phyloP scores from a whole-genome alignment of 2,329 filamentous ascomycete species.

The Ceratocystis lukuohia region DNA sequence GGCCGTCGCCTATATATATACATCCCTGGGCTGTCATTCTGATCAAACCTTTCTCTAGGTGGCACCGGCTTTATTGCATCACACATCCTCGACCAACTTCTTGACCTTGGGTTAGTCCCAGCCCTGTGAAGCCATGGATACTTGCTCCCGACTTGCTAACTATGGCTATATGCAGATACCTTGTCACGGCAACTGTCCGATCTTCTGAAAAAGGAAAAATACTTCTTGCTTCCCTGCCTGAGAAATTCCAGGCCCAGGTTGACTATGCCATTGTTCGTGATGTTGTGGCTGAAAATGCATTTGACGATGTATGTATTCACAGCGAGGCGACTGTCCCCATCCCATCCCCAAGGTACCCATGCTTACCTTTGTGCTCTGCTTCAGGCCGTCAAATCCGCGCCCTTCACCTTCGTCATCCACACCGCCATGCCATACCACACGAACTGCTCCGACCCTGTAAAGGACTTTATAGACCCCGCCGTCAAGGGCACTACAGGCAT shows the following conservation, averaged over 20 bases:
- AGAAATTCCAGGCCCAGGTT: constrained; percentile 22
- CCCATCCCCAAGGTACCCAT: constrained; percentile 23
- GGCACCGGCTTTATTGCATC: constrained; percentile 43
- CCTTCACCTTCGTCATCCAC: constrained; percentile 61
- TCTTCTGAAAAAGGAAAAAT: constrained; percentile 33
- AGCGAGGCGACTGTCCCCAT: constrained; percentile 25
- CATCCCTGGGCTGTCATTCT: not conserved
- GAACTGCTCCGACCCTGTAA: constrained; percentile 39
- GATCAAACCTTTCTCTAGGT: constrained; percentile 26
- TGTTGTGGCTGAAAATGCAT: constrained; percentile 55
- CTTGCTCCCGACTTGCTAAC: not conserved
- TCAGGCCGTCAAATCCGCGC: constrained; percentile 23
- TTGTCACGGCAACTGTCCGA: constrained; percentile 14
- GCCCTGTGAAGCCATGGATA: not conserved
- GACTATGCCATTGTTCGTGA: constrained; percentile 52
- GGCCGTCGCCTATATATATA: not conserved
- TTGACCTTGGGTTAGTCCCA: constrained; percentile 23
- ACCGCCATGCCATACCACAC: constrained; percentile 63
- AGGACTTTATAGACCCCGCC: constrained; percentile 41
- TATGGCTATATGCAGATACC: not conserved
- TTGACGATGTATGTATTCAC: constrained; percentile 36
- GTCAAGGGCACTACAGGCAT: constrained; percentile 40
- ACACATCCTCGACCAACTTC: constrained; percentile 36
- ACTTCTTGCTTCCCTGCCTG: constrained; percentile 30
- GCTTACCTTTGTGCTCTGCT: not conserved